Base-by-base conservation (phyloP, 2,329 filamentous ascomycete genomes). In the Dothideomycetes sp. region DNA sequence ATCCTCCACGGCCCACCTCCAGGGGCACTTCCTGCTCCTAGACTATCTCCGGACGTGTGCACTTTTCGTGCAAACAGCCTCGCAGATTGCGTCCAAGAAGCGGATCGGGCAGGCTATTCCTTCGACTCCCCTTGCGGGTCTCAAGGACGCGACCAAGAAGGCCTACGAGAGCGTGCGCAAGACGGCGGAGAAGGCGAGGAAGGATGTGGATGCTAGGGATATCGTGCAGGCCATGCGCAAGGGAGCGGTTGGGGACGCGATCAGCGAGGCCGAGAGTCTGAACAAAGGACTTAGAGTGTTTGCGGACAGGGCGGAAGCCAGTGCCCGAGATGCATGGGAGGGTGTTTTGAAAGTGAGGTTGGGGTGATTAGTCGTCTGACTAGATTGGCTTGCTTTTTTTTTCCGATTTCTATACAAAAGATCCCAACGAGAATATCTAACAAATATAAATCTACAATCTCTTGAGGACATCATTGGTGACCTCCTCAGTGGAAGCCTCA, bases 401-500 rank as follows among this genome's bases (percentile, higher is more conserved):
- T n/a, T n/a, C n/a, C n/a, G n/a, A n/a, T n/a, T n/a, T 41, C 38
- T 41, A 41, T 36, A 41, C 38, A 31, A 36, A 17, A n/a, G 2
- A 14, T 32, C 7, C 19, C n/a, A n/a, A n/a, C n/a, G n/a, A n/a
- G n/a, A n/a, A n/a, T n/a, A n/a, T n/a, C n/a, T n/a, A n/a, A n/a
- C n/a, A n/a, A 41, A 31, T 17, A 33, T 17, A 17, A 31, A 37
- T 43, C 49, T 81, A 95, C 64, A 95, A 62, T 55, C 83, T 77
- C 70, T 71, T 84, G 49, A 95, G 72, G 37, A 96, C 81, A 63
- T 96, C 89, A 54, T 84, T 72, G 34, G 95, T 69, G 22, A 96
- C 86, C 65, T 96, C 77, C 51, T 84, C 75, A 4, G 91, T 96
- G 49, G 75, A 83, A 36, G 88, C 85, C 53, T 72, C 82, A 34